Evolutionary conservation across 2,329 filamentous ascomycete species (phyloP), one percentile per base, ranked within the genome.

Genomic region (Phialemoniopsis sp.): DNA sequence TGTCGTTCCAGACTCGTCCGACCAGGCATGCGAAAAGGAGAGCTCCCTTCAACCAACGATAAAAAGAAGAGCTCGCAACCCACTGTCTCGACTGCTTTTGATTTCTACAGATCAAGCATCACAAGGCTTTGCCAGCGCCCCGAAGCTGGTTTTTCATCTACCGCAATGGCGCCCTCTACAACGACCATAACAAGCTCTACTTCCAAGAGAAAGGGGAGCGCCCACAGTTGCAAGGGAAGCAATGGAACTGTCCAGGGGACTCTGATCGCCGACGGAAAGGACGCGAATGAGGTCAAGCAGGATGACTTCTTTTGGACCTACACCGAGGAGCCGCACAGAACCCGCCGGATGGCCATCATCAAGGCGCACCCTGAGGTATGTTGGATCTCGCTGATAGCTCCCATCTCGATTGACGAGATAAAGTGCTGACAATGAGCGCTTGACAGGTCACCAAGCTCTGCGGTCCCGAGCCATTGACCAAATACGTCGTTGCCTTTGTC

Each of bases 261-360:
- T 40, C 38, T 31, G 38, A 29, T 29, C 6, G 29, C 33, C 44
- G 17, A 30, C 45, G 17, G 42, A 55, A 36, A 63, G 38, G 63
- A 75, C 38, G 54, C 58, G 26, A 46, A 64, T 39, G 64, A 68
- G 50, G 47, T 55, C n/a, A 61, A 60, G 37, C 60, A 71, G 47
- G 55, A 82, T 46, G 76, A 82, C 61, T 97, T 97, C 74, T 95
- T 95, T 70, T 97, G 94, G 93, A 95, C 93, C 31, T 97, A 98
- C 60, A 96, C 93, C 9, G 93, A 98, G 63, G 93, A 98, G 67
- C 93, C 93, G 46, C 93, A 98, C 66, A 81, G 89, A 51, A 93
- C 91, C 26, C 76, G 93, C 52, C 80, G 93, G 41, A 80, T 91
- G 53, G 89, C 89, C 46, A 98, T 98, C 55, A 97, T 98, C 67